Conservation (phyloP, 2,329 filamentous ascomycete species). For the Beauveria medogensis region DNA sequence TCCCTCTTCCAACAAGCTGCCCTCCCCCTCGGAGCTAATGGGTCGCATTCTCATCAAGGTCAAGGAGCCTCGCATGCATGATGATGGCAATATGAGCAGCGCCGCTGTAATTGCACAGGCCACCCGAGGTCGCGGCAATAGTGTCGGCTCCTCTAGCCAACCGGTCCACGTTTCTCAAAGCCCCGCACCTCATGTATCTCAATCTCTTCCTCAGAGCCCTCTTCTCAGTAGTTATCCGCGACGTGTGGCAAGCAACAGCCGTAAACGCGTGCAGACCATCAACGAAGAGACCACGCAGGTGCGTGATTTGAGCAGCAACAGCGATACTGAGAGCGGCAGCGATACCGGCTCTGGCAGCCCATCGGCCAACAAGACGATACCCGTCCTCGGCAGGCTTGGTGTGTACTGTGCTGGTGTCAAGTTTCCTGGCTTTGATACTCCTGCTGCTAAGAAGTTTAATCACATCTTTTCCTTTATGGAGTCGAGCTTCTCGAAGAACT, state of each 20-base stretch:
- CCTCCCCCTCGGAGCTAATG: slow-evolving; percentile 78
- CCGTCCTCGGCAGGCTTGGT: slow-evolving; percentile 74
- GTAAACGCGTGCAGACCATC: slow-evolving; percentile 45
- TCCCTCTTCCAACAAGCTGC: slow-evolving; percentile 58
- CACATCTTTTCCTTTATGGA: slow-evolving; percentile 96
- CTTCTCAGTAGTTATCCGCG: slow-evolving; percentile 42
- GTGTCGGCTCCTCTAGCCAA: slow-evolving; percentile 62
- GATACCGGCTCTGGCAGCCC: slow-evolving; percentile 48
- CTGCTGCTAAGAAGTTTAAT: slow-evolving; percentile 79
- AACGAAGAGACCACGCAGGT: slow-evolving; percentile 49
- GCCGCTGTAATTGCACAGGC: slow-evolving; percentile 24
- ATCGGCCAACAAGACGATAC: slow-evolving; percentile 76
- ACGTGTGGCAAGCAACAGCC: slow-evolving; percentile 39
- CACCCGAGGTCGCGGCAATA: slow-evolving; percentile 53
- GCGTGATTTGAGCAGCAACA: slow-evolving; percentile 53
- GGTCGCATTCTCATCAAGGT: slow-evolving; percentile 87
- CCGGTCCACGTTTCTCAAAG: slow-evolving; percentile 49
- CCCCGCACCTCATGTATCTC: slow-evolving; percentile 37
- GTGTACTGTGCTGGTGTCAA: slow-evolving; percentile 71
- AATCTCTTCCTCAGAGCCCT: slow-evolving; percentile 46
- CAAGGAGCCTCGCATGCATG: slow-evolving; percentile 59
- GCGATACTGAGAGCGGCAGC: slow-evolving; percentile 68
- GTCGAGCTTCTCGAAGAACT: slow-evolving; percentile 74
- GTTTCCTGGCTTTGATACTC: slow-evolving; percentile 69
- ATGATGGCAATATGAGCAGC: slow-evolving; percentile 37